Evolutionary conservation across 1,284 basidiomycete genomes (phyloP).

Genomic region (Moesziomyces antarcticus): DNA sequence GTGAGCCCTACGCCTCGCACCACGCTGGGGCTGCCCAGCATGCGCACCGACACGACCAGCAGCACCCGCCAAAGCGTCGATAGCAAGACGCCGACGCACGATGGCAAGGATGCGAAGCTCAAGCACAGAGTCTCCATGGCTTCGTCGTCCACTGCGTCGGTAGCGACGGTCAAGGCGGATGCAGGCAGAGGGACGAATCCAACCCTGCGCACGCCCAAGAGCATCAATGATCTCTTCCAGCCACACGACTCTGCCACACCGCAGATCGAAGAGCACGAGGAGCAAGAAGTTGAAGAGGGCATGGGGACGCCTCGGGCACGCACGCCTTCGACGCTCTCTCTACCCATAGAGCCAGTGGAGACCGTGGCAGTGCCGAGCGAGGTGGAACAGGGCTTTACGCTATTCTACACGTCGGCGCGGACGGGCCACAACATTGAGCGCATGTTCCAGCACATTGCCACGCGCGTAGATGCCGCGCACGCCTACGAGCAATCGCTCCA

Average conservation of each 20-base stretch:
- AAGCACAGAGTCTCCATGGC: conserved; percentile 18
- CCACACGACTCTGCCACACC: not conserved
- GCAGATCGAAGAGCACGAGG: conserved; percentile 1
- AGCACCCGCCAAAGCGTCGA: not conserved
- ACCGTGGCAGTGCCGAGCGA: not conserved
- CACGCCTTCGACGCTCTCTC: conserved; percentile 18
- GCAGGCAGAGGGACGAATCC: not conserved
- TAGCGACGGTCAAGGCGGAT: conserved; percentile 12
- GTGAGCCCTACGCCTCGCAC: conserved; percentile 29
- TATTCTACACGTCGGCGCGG: conserved; percentile 57
- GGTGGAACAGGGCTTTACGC: conserved; percentile 54
- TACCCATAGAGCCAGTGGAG: conserved; percentile 4
- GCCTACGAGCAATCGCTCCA: conserved; percentile 12
- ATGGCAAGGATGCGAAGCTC: not conserved
- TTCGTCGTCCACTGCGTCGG: conserved; percentile 14
- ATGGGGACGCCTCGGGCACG: conserved; percentile 1
- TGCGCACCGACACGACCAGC: conserved; percentile 9
- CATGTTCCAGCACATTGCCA: conserved; percentile 55
- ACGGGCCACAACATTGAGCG: conserved; percentile 46
- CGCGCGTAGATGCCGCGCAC: conserved; percentile 24
- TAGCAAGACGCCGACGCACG: not conserved
- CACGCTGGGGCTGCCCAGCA: conserved; percentile 4
- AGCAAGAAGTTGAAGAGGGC: conserved; percentile 9
- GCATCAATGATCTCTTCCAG: conserved; percentile 36
- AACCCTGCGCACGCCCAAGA: conserved; percentile 30